Evolutionary conservation across 2,329 filamentous ascomycete species (phyloP).

Genomic region (Achaetomium macrosporum): DNA sequence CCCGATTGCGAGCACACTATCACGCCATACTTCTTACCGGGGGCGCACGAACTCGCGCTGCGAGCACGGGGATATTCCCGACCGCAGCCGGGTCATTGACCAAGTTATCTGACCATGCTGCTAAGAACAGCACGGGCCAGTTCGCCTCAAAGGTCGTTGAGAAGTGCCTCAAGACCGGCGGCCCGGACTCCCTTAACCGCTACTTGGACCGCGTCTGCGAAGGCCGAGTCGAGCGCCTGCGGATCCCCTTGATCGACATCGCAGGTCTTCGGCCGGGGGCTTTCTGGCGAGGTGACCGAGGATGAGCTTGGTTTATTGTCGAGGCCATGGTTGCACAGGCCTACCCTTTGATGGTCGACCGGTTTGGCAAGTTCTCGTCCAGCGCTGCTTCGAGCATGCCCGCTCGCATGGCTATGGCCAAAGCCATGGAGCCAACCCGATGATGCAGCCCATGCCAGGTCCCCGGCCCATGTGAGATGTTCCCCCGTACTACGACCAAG

Average conservation of each 20-base stretch:
- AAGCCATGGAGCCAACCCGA: slow-evolving; percentile 33
- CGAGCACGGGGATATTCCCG: slow-evolving; percentile 85
- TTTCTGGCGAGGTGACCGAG: too few relatives aligned
- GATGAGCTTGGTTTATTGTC: too few relatives aligned
- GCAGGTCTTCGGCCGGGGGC: slow-evolving; percentile 44
- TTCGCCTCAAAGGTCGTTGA: slow-evolving; percentile 99
- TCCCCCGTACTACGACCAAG: slow-evolving; percentile 35
- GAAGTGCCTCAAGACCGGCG: slow-evolving; percentile 97
- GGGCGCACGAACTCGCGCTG: too few relatives aligned
- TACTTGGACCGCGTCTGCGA: slow-evolving; percentile 94
- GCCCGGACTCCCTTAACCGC: slow-evolving; percentile 79
- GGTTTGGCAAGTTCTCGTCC: too few relatives aligned
- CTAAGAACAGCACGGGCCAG: slow-evolving; percentile 98
- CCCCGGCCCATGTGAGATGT: slow-evolving; percentile 39
- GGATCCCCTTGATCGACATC: slow-evolving; percentile 96
- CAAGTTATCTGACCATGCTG: slow-evolving; percentile 86
- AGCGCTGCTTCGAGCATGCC: too few relatives aligned
- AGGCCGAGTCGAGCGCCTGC: slow-evolving; percentile 80
- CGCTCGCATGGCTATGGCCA: slow-evolving; percentile 41
- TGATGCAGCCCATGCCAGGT: slow-evolving; percentile 38
- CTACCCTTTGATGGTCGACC: too few relatives aligned
- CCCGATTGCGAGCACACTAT: too few relatives aligned
- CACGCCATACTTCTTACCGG: too few relatives aligned
- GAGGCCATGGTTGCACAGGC: too few relatives aligned
- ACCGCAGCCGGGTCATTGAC: slow-evolving; percentile 89